phyloP scores from a whole-genome alignment of 1,284 basidiomycete genomes.

The Cryptococcus depauperatus region DNA sequence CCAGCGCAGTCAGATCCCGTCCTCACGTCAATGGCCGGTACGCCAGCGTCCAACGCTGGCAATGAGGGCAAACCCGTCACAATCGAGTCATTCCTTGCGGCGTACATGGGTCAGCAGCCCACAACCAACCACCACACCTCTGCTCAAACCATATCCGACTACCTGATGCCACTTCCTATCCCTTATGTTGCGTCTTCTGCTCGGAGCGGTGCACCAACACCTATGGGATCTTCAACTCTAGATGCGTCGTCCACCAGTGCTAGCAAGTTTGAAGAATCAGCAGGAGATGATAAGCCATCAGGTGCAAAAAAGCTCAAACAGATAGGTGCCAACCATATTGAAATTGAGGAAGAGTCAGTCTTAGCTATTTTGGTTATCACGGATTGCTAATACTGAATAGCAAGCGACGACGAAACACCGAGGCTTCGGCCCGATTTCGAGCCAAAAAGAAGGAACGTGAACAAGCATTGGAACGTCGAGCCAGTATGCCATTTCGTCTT shows the following conservation, averaged over 20 bases:
- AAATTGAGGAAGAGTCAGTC: conserved; percentile 40
- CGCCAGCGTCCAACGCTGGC: conserved; percentile 13
- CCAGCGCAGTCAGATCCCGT: conserved; percentile 1
- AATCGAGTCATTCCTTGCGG: conserved; percentile 41
- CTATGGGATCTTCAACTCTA: conserved; percentile 4
- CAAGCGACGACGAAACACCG: conserved; percentile 91
- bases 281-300: conserved; percentile 19
- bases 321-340: conserved; percentile 30
- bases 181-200: conserved; percentile 6
- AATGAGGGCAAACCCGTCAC: conserved; percentile 19
- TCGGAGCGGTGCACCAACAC: background rate
- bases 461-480: conserved; percentile 77
- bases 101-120: conserved; percentile 26
- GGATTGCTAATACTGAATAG: conserved; percentile 9
- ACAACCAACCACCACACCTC: conserved; percentile 1
- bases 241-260: conserved; percentile 1
- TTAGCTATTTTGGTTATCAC: background rate
- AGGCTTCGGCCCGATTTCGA: conserved; percentile 93
- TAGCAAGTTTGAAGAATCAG: background rate
- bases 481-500: conserved; percentile 46
- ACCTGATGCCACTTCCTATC: conserved; percentile 19
- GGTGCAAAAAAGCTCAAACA: conserved; percentile 42
- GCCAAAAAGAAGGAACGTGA: conserved; percentile 99
- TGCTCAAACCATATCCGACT: conserved; percentile 16
- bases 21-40: conserved; percentile 7